Conservation (phyloP, 345 rosid species). For the Aurinia saxatilis region DNA sequence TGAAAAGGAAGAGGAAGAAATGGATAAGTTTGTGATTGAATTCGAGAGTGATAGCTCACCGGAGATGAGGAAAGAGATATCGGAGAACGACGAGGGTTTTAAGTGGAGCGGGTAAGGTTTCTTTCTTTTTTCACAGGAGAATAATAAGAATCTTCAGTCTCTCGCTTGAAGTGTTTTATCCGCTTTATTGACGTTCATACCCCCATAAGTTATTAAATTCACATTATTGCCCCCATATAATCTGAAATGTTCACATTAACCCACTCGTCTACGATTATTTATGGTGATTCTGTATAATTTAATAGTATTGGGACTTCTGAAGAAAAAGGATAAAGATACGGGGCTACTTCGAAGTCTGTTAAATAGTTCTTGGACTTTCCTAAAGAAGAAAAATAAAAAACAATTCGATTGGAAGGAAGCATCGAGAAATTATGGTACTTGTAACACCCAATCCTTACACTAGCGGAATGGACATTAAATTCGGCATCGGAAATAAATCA, state of each 20-base stretch:
- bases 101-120: conserved; percentile 25
- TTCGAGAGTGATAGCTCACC: conserved; percentile 16
- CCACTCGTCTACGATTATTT: too few relatives aligned
- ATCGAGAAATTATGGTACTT: conserved; percentile 11
- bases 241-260: neutral
- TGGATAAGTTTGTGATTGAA: neutral
- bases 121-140: neutral
- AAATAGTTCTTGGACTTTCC: neutral
- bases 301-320: neutral
- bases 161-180: conserved; percentile 9
- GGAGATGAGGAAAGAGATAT: neutral
- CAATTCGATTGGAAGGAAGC: neutral
- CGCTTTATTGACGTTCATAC: neutral
- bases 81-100: conserved; percentile 28
- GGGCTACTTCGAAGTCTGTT: neutral
- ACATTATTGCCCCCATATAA: neutral
- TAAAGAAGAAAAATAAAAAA: neutral
- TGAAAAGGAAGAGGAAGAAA: neutral
- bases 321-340: neutral
- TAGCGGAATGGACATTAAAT: too few relatives aligned
- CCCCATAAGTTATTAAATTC: neutral
- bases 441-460: too few relatives aligned
- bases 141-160: neutral
- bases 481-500: too few relatives aligned
- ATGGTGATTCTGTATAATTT: too few relatives aligned